Conservation (phyloP, 768 basidiomycete species). For the Kwoniella bestiolae region DNA sequence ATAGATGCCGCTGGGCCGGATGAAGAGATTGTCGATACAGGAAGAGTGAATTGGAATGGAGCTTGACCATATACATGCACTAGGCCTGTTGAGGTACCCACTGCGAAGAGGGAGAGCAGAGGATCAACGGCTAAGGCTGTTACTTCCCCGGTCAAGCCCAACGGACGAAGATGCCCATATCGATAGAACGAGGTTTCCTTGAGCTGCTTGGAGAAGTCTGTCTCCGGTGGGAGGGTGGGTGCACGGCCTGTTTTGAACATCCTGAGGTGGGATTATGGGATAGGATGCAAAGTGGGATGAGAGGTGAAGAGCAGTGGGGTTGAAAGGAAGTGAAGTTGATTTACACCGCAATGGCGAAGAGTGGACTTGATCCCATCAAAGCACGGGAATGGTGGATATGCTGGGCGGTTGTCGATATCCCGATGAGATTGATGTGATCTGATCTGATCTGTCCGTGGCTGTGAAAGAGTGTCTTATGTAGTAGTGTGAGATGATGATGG, state of each 20-base stretch:
- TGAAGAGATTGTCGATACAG: constrained; percentile 34
- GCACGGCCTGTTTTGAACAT: constrained; percentile 51
- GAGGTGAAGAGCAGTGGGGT: neutral
- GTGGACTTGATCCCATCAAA: neutral
- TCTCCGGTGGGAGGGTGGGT: constrained; percentile 30
- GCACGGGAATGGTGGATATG: no score
- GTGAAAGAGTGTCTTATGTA: neutral
- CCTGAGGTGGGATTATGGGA: neutral
- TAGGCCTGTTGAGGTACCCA: constrained; percentile 68
- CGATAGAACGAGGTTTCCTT: constrained; percentile 52
- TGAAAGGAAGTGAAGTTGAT: neutral
- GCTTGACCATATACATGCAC: constrained; percentile 72
- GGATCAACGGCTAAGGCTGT: constrained; percentile 58
- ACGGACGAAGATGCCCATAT: constrained; percentile 53
- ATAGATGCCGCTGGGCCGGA: constrained; percentile 20
- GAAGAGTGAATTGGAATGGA: constrained; percentile 62
- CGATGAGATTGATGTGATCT: neutral
- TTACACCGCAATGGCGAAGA: constrained; percentile 2
- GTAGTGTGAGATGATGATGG: neutral
- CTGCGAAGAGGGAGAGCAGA: constrained; percentile 56
- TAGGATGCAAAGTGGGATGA: no score
- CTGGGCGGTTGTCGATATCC: neutral
- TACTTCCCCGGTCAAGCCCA: constrained; percentile 55
- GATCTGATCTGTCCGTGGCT: no score
- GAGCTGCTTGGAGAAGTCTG: constrained; percentile 52